phyloP scores from a whole-genome alignment of 176 grass and related monocot genomes.

The Rhipidocladum racemiflorum region DNA sequence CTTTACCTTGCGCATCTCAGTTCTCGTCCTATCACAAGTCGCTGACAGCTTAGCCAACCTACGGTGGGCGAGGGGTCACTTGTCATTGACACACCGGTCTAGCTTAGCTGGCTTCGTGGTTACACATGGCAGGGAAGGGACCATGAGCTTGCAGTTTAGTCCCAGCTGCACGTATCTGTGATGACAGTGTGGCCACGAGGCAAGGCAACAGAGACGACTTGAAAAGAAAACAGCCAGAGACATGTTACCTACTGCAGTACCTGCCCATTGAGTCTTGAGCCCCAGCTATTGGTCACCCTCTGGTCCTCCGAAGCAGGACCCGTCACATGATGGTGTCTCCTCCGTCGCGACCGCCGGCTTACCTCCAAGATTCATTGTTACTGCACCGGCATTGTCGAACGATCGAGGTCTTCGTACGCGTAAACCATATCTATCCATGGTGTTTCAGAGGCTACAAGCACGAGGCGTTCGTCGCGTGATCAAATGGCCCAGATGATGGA shows the following conservation, averaged over 20 bases:
- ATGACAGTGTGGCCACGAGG: not conserved
- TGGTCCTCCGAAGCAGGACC: not conserved
- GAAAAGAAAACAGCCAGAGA: not conserved
- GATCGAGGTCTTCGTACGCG: not conserved
- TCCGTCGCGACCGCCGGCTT: not conserved
- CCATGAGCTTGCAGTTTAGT: no score
- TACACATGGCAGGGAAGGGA: not conserved
- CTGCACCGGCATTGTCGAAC: not conserved
- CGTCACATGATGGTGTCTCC: not conserved
- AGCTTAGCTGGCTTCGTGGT: not conserved
- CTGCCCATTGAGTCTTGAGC: no score
- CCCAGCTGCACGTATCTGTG: not conserved
- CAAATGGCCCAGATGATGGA: no score
- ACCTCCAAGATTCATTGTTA: not conserved
- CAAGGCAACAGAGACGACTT: not conserved
- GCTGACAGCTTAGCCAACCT: no score
- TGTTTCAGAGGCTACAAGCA: no score
- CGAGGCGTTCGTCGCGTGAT: no score
- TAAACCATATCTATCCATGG: not conserved
- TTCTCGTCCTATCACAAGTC: not conserved
- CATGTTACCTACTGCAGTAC: not conserved
- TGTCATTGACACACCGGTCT: not conserved
- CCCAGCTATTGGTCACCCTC: not conserved
- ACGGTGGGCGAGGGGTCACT: not conserved
- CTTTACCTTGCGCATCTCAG: not conserved